Evolutionary conservation across 768 basidiomycete genomes (phyloP), one percentile per base, ranked within the genome.

Genomic region (Lactifluus volemus): DNA sequence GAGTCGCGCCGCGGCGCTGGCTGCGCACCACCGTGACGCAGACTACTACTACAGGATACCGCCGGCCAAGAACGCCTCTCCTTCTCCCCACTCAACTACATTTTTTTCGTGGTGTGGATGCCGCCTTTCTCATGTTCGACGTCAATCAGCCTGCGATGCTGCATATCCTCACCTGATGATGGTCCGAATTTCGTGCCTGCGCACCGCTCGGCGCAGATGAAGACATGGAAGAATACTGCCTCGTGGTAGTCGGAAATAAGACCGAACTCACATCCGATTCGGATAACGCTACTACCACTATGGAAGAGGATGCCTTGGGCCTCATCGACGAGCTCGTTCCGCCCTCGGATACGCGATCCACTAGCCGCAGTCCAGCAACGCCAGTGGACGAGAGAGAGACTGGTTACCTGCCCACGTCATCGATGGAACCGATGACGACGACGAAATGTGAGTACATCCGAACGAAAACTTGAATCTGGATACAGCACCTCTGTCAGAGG

Each of bases 51-150:
- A 21, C 65, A 90, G 86, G 90, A 92, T 68, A 92, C 89, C 0
- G 88, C 89, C 1, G 90, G 92, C 2, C 92, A 94, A 70, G 92
- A 94, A 68, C 82, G 92, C 5, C n/a, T n/a, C n/a, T 25, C 25
- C 25, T 25, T 93, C 74, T 89, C 89, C 1, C 85, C 81, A 42
- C 17, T 89, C 90, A 0, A 77, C 81, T 0, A 89, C 92, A 0
- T 93, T 93, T 73, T n/a, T 94, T 91, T 67, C 82, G 92, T 6
- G 88, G 89, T 2, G 88, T 90, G 3, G 89, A 92, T 67, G 92
- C 90, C 1, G 89, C 81, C 1, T 63, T 94, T 15, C 79, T 94
- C 65, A 81, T 92, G 76, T 94, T 88, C 70, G 89, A 92, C 68
- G 86, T 88, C 34, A 89, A 85, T 65, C 70, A 79, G 4, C 83